Evolutionary conservation across 1,284 basidiomycete genomes (phyloP), one percentile per base, ranked within the genome.

Genomic region (Ceratobasidium sp.): DNA sequence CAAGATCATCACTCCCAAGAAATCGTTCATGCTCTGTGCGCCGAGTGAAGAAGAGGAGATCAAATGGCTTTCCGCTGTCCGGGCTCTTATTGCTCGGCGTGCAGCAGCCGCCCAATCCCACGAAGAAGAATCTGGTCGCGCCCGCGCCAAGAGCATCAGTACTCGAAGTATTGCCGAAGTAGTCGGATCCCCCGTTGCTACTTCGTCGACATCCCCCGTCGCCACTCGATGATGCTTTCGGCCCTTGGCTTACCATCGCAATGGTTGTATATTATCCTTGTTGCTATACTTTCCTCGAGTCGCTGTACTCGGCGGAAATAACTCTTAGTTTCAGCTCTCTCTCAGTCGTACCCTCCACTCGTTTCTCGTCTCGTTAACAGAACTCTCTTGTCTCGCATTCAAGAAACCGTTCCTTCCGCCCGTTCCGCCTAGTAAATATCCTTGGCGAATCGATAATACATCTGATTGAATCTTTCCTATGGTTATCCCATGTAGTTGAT

Each of bases 1-100:
- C 87, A 94, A 97, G 80, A 91, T 99, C 71, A 92, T 99, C 74
- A 98, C 95, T 34, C 95, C 94, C 70, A 96, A 96, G 79, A 86
- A 94, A 68, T 90, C 92, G 25, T 84, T 94, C 72, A 80, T 98
- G 69, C 83, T 98, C 22, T 98, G 95, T 75, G 97, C 96, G 10
- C 96, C 97, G 2, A 91, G 86, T 69, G 97, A 99, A 79, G 97
- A 98, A 75, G 96, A 99, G 75, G 97, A 99, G 81, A 97, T 99
- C 79, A 93, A 92, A 78, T 99, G 97, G 97, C 82, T 99, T 47
- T 94, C 94, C 52, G 94, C 96, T 8, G 86, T 99, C 53, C 89
- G 94, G 65, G 94, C 94, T 73, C 83, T 98, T 75, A 89, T 98
- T 73, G 90, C 89, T 13, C 82, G 91, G 69, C 81, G 91, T 7